Evolutionary conservation across 768 basidiomycete species (phyloP), one percentile per base, ranked within the genome.

Genomic region (Lactarius trivialis): DNA sequence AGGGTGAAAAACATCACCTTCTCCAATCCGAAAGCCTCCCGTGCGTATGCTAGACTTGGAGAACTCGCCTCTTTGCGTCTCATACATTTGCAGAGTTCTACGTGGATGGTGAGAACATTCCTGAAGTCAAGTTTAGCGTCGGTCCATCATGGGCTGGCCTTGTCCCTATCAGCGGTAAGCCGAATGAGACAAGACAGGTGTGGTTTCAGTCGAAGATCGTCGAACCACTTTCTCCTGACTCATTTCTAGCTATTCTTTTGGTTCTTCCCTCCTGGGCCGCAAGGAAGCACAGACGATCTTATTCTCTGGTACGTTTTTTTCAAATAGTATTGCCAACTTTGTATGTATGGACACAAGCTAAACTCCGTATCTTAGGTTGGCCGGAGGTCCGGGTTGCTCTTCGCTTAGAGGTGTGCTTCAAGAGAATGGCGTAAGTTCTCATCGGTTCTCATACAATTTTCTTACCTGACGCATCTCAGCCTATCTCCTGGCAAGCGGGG

Each of bases 321-420:
- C 74, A 33, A 45, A 60, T 41, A 36, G 33, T 24, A 14, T 54
- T 24, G 19, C 8, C 7, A 24, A 21, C 52, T 52, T 55, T 50
- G 30, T n/a, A n/a, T 34, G 17, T 4, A 19, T 19, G 1, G 37
- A 39, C 28, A 26, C 3, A 24, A 12, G 1, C 7, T 33, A 19
- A 30, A 34, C 5, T 36, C 21, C 26, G 15, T 21, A 12, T 58
- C 56, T 24, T 68, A 88, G 86, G 88, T 87, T 84, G 5, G 89
- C 89, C 65, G 88, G 88, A n/a, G 88, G 89, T 1, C 89, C 88
- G 0, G 88, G 89, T 32, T 89, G 88, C 68, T 88, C 86, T 12
- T 86, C 87, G 2, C 74, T 90, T 0, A 83, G 87, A 69, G 89
- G 87, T 19, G 71, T 85, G 37, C 69, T 90, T 3, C 85, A 89